A percentile compares a stretch with the other conserved stretches of the same genome.
phyloP scores from a whole-genome alignment of 176 grass and related monocot genomes.

The Poa annua region DNA sequence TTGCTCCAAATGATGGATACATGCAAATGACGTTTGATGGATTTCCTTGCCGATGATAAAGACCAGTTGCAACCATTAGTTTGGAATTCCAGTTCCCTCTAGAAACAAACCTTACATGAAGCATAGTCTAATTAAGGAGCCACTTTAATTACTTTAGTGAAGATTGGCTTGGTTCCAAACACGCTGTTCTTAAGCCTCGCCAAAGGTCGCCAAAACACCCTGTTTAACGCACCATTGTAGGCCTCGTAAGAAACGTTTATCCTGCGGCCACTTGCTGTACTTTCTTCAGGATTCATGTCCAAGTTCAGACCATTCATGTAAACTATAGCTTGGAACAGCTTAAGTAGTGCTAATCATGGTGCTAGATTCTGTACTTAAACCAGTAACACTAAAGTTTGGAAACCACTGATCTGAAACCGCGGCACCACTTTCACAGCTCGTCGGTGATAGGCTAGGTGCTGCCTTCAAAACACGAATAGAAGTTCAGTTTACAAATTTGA shows the following conservation, averaged over 20 bases:
- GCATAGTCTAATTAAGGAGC: slow-evolving; percentile 18
- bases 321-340: slow-evolving; percentile 10
- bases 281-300: slow-evolving; percentile 31
- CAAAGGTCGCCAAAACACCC: not conserved
- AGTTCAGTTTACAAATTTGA: slow-evolving; percentile 28
- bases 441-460: not conserved
- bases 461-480: not conserved
- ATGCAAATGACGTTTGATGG: not conserved
- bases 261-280: slow-evolving; percentile 24
- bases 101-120: not conserved
- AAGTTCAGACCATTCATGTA: slow-evolving; percentile 35
- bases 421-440: not conserved
- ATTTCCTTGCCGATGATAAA: no score
- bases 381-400: slow-evolving; percentile 5
- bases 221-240: not conserved
- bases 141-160: slow-evolving; percentile 10
- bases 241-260: not conserved
- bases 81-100: not conserved
- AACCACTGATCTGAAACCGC: slow-evolving; percentile 5
- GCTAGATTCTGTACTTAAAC: not conserved
- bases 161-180: slow-evolving; percentile 17
- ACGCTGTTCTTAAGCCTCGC: slow-evolving; percentile 13
- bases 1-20: not conserved
- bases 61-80: not conserved
- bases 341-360: slow-evolving; percentile 2